phyloP scores from a whole-genome alignment of 164 flowering plant species.

The Vitis vinifera region DNA sequence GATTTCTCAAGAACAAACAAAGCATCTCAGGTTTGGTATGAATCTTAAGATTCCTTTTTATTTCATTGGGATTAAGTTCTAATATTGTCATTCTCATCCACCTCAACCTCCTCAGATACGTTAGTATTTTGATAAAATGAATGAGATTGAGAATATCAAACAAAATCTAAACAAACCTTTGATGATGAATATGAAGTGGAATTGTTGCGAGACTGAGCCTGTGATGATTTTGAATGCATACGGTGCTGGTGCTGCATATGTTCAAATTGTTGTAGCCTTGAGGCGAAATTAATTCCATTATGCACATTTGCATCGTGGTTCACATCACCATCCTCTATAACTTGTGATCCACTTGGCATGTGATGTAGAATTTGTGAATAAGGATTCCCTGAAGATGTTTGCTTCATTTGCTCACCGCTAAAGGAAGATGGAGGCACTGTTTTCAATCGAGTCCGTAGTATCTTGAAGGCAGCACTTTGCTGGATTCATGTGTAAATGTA shows the following conservation, averaged over 20 bases:
- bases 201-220: slow-evolving; percentile 38
- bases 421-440: slow-evolving; percentile 77
- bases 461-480: slow-evolving; percentile 98
- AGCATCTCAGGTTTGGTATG: no score
- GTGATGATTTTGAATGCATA: slow-evolving; percentile 38
- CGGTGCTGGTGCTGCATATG: slow-evolving; percentile 78
- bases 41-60: no score
- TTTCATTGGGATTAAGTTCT: no score
- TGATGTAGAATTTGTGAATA: slow-evolving; percentile 27
- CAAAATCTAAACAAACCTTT: slow-evolving; percentile 41
- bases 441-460: slow-evolving; percentile 71
- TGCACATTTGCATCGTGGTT: slow-evolving; percentile 42
- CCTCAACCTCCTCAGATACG: not conserved
- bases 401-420: slow-evolving; percentile 49
- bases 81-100: not conserved
- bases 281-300: slow-evolving; percentile 67
- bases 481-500: slow-evolving; percentile 35
- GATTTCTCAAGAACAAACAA: no score
- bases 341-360: slow-evolving; percentile 30
- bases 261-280: slow-evolving; percentile 73
- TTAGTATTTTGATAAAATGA: no score
- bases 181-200: slow-evolving; percentile 34
- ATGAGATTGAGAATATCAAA: slow-evolving; percentile 2
- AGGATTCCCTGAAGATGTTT: slow-evolving; percentile 33
- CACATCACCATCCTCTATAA: slow-evolving; percentile 54